These are phyloP conservation scores for Pugionium dolabratum DNA, from an alignment of 345 rosid genomes.

Conservation along the genomic window DNA sequence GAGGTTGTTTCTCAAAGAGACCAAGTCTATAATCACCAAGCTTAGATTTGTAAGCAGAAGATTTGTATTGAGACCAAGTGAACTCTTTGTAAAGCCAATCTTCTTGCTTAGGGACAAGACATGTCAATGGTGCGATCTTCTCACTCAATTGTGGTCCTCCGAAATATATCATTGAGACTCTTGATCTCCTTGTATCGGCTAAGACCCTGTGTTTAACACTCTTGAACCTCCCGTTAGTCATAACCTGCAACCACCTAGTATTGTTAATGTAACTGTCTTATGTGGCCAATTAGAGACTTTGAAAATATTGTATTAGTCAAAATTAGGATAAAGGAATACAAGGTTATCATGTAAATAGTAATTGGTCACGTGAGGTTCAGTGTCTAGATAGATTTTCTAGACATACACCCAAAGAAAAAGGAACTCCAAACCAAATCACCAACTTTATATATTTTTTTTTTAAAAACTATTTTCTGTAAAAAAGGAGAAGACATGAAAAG, in stretches of 20 bases:
- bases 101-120: slow-evolving; percentile 54
- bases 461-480: no score
- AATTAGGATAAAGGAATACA: background rate
- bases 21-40: slow-evolving; percentile 80
- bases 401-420: slow-evolving; percentile 23
- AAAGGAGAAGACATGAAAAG: background rate
- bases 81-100: slow-evolving; percentile 76
- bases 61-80: slow-evolving; percentile 83
- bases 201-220: slow-evolving; percentile 91
- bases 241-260: slow-evolving; percentile 54
- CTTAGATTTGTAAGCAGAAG: slow-evolving; percentile 72
- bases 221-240: slow-evolving; percentile 83
- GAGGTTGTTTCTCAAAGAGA: slow-evolving; percentile 53
- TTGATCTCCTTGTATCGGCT: slow-evolving; percentile 57
- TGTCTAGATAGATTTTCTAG: slow-evolving; percentile 25
- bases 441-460: no score
- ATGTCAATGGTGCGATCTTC: slow-evolving; percentile 59
- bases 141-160: slow-evolving; percentile 73
- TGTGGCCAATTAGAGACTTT: slow-evolving; percentile 12
- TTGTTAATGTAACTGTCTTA: background rate
- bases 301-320: slow-evolving; percentile 1
- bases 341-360: slow-evolving; percentile 23
- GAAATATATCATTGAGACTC: slow-evolving; percentile 86
- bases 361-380: slow-evolving; percentile 30
- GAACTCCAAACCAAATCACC: no score